Evolutionary conservation across 371 early-diverging fungal species (phyloP), one percentile per base, ranked within the genome.

Genomic region (Mortierella sp.): DNA sequence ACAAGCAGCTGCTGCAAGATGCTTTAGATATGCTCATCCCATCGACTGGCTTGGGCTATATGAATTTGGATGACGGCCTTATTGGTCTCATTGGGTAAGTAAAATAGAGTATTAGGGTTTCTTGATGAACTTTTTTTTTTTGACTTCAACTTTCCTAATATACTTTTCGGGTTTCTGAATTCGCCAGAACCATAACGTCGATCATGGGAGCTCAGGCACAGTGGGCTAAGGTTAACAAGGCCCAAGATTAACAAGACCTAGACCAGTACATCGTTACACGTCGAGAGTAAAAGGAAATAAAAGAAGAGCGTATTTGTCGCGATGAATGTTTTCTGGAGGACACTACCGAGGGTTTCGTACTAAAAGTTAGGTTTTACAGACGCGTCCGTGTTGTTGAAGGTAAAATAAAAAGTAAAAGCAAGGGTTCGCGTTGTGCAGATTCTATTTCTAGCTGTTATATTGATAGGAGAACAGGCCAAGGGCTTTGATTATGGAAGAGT

Each of bases 51-150:
- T 82, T 92, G 65, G 88, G 86, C n/a, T 89, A 85, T 72, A 51
- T 90, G 45, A 66, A 78, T 54, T 83, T 86, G 34, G 88, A 89
- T 66, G 90, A 91, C 61, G 93, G 93, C 58, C 72, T 89, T 51
- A 84, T 93, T 62, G 93, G 93, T 65, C 81, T 92, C 60, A 87
- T 88, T 80, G 93, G 93, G 86, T 87, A 87, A 85, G 82, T 42
- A 29, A 9, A 34, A 72, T 75, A 6, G n/a, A 19, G 45, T 7
- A 17, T 7, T 19, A n/a, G n/a, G n/a, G 2, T 45, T 45, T n/a
- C 2, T 66, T 92, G 92, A 86, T 87, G 85, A 88, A 75, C 17
- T n/a, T 32, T 42, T 26, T 9, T 8, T 42, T 61, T 17, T 56
- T 12, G 23, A 43, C 9, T 40, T 51, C 37, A 22, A 29, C n/a